Conservation (phyloP, 2,329 filamentous ascomycete genomes). For the Macrophomina phaseolina region DNA sequence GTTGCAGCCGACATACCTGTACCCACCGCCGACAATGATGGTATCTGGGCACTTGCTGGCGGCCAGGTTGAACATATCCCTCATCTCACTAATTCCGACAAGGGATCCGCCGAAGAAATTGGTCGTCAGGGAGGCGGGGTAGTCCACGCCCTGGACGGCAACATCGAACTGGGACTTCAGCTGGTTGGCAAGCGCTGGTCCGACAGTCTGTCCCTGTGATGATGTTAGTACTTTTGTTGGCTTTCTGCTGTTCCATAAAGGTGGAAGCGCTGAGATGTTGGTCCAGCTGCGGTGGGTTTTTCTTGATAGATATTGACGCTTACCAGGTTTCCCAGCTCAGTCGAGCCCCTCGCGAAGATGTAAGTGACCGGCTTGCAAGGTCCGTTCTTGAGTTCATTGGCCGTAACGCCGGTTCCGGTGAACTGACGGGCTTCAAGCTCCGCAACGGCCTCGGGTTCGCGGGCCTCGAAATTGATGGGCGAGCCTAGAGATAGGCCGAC, state of each 20-base stretch:
- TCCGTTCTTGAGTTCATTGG: constrained; percentile 6
- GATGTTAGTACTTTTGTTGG: background rate
- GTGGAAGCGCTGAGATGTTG: too few relatives aligned
- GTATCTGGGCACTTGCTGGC: constrained; percentile 46
- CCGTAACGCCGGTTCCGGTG: background rate
- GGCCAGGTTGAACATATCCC: constrained; percentile 44
- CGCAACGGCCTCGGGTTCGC: background rate
- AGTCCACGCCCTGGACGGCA: constrained; percentile 45
- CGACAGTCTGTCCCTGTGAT: constrained; percentile 33
- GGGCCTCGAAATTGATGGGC: background rate
- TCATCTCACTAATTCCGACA: constrained; percentile 42
- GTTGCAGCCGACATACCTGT: constrained; percentile 40
- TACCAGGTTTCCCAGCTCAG: constrained; percentile 39
- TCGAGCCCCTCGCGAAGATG: constrained; percentile 38
- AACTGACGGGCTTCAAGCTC: constrained; percentile 2
- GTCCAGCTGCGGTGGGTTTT: background rate
- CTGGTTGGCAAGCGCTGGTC: constrained; percentile 33
- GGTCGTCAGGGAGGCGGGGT: constrained; percentile 41
- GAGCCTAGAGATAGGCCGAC: background rate
- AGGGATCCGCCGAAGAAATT: constrained; percentile 44
- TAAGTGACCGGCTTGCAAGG: constrained; percentile 37
- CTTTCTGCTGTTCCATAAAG: too few relatives aligned
- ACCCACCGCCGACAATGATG: constrained; percentile 47
- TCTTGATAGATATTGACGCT: background rate
- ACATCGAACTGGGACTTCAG: constrained; percentile 36